phyloP scores from a whole-genome alignment of 805 yeast genomes.

The Barnettozyma wickerhamii region DNA sequence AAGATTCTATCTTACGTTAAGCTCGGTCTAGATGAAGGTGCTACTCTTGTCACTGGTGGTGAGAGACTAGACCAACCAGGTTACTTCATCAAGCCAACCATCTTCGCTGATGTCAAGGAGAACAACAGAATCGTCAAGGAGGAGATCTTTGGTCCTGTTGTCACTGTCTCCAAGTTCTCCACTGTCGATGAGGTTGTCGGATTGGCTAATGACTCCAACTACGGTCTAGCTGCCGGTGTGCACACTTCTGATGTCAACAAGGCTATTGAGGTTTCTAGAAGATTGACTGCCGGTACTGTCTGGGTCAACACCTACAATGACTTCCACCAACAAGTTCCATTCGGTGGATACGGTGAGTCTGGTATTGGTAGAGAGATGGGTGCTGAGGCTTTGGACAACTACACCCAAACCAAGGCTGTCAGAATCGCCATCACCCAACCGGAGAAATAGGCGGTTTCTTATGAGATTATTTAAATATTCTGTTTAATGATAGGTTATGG shows the following conservation, averaged over 20 bases:
- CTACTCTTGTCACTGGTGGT: slow-evolving; percentile 70
- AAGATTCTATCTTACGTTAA: slow-evolving; percentile 75
- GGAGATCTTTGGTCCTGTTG: slow-evolving; percentile 91
- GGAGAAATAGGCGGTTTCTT: slow-evolving; percentile 5
- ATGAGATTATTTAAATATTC: not conserved
- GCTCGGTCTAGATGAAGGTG: slow-evolving; percentile 80
- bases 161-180: slow-evolving; percentile 74
- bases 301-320: slow-evolving; percentile 92
- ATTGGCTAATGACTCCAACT: slow-evolving; percentile 74
- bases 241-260: slow-evolving; percentile 74
- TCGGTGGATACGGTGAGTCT: slow-evolving; percentile 88
- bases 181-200: slow-evolving; percentile 77
- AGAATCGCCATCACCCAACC: slow-evolving; percentile 34
- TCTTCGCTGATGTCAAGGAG: slow-evolving; percentile 67
- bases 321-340: slow-evolving; percentile 83
- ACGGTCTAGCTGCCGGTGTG: slow-evolving; percentile 90
- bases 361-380: slow-evolving; percentile 96
- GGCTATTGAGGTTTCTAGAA: slow-evolving; percentile 70
- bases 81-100: slow-evolving; percentile 67
- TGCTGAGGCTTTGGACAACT: slow-evolving; percentile 77
- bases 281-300: slow-evolving; percentile 81
- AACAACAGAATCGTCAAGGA: slow-evolving; percentile 67
- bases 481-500: not conserved
- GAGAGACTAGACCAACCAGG: slow-evolving; percentile 56
- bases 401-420: slow-evolving; percentile 84